Conservation (phyloP, 2,329 filamentous ascomycete genomes). For the Fusarium camptoceras region DNA sequence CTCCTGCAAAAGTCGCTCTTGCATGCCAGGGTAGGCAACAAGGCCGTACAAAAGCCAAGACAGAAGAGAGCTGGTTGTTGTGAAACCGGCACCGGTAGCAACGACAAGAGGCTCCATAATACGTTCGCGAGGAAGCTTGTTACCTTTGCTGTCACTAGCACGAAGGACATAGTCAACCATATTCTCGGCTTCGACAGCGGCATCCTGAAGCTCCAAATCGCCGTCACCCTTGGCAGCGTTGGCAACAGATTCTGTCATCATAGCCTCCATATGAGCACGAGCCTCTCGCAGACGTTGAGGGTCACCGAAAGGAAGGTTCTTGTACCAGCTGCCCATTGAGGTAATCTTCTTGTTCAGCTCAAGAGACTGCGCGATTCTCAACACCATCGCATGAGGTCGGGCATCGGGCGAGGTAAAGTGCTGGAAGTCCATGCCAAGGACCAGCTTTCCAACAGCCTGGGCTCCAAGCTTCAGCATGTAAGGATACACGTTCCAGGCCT, state of each 20-base stretch:
- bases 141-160: conserved; percentile 65
- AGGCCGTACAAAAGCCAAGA: conserved; percentile 69
- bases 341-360: conserved; percentile 70
- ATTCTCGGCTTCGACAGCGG: conserved; percentile 61
- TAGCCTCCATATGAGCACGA: conserved; percentile 49
- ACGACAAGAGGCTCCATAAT: conserved; percentile 58
- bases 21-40: conserved; percentile 64
- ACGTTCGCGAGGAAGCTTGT: conserved; percentile 60
- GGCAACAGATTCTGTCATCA: conserved; percentile 55
- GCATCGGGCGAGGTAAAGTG: conserved; percentile 60
- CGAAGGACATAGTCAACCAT: conserved; percentile 63
- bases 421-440: conserved; percentile 59
- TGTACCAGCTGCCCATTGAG: conserved; percentile 67
- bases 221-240: conserved; percentile 53
- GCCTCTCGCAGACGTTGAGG: conserved; percentile 57
- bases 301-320: conserved; percentile 67
- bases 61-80: conserved; percentile 68
- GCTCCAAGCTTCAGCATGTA: conserved; percentile 63
- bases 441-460: conserved; percentile 58
- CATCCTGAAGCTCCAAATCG: conserved; percentile 59
- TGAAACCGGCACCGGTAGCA: conserved; percentile 69
- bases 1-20: conserved; percentile 69
- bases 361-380: conserved; percentile 62
- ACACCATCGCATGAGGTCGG: conserved; percentile 63
- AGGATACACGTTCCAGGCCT: conserved; percentile 62